Evolutionary conservation across 2,329 filamentous ascomycete genomes (phyloP).

Genomic region (Phaeomoniella chlamydospora): DNA sequence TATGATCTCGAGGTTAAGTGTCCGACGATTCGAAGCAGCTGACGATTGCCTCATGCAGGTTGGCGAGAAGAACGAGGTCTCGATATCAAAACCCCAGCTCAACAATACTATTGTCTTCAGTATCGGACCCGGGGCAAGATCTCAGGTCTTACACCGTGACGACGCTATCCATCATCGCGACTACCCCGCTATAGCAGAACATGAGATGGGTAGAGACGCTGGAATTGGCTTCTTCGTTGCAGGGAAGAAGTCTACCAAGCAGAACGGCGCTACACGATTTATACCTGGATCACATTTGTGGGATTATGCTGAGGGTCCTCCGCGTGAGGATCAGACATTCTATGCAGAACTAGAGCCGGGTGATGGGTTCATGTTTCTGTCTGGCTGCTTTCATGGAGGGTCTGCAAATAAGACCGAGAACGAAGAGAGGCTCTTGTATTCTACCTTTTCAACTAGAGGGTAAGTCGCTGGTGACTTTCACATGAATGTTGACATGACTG

Average conservation of each 20-base stretch:
- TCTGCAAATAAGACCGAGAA: slow-evolving; percentile 13
- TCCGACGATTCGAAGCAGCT: not conserved
- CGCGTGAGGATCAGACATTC: slow-evolving; percentile 9
- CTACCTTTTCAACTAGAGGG: slow-evolving; percentile 11
- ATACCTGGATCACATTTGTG: slow-evolving; percentile 16
- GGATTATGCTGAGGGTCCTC: slow-evolving; percentile 8
- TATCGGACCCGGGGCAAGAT: slow-evolving; percentile 12
- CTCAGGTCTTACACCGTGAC: slow-evolving; percentile 15
- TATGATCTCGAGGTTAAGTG: not conserved
- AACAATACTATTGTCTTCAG: slow-evolving; percentile 17
- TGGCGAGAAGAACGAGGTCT: slow-evolving; percentile 8
- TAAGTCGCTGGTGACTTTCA: no score
- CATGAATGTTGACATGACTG: no score
- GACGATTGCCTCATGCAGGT: slow-evolving; percentile 1
- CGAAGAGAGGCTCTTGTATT: slow-evolving; percentile 12
- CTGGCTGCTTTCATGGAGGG: slow-evolving; percentile 19
- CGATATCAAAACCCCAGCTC: slow-evolving; percentile 11
- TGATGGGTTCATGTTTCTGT: slow-evolving; percentile 22
- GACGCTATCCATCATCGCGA: slow-evolving; percentile 13
- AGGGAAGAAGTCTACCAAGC: slow-evolving; percentile 11
- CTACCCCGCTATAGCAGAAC: slow-evolving; percentile 5
- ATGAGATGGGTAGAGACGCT: slow-evolving; percentile 11
- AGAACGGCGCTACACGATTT: slow-evolving; percentile 17
- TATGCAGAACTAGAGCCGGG: slow-evolving; percentile 18
- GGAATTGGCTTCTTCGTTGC: slow-evolving; percentile 14